Percentiles rank a stretch among this genome's conserved stretches.
These are phyloP conservation scores for Leccinum truebloodii DNA, from an alignment of 768 basidiomycete species.

Conservation along the genomic window DNA sequence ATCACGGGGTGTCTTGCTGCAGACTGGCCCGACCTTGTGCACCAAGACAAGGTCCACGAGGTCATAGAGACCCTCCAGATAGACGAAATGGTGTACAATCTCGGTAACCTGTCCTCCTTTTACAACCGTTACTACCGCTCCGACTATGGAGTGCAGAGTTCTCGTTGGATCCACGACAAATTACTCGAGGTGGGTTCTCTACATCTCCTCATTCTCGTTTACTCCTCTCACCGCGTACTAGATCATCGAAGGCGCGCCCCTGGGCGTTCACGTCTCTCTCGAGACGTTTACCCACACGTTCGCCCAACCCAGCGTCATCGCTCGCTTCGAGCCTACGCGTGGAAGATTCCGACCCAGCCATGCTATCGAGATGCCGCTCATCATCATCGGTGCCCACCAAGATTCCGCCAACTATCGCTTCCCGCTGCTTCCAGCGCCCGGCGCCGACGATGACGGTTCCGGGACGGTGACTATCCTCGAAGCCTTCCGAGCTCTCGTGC, in stretches of 20 bases:
- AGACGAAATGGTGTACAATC: constrained; percentile 38
- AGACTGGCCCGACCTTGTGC: constrained; percentile 20
- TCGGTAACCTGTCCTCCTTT: constrained; percentile 39
- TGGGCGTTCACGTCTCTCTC: constrained; percentile 17
- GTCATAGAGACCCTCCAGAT: constrained; percentile 5
- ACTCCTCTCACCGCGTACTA: neutral
- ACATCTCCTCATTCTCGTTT: neutral
- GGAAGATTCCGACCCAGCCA: constrained; percentile 8
- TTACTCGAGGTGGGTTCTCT: constrained; percentile 4
- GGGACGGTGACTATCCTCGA: constrained; percentile 77
- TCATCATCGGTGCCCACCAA: constrained; percentile 45
- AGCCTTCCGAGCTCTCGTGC: constrained; percentile 68
- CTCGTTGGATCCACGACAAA: constrained; percentile 39
- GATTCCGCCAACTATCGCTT: constrained; percentile 45
- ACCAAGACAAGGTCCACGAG: constrained; percentile 14
- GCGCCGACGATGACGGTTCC: constrained; percentile 54
- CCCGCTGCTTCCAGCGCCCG: constrained; percentile 44
- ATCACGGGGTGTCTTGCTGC: neutral
- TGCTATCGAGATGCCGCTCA: constrained; percentile 25
- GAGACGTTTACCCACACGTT: constrained; percentile 26
- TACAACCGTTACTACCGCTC: constrained; percentile 34
- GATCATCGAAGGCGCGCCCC: constrained; percentile 17
- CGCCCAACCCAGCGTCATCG: constrained; percentile 25
- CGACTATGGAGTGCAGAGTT: constrained; percentile 39
- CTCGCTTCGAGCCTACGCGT: constrained; percentile 26